phyloP scores from a whole-genome alignment of 1,284 basidiomycete genomes.

The Heterobasidion annosum region DNA sequence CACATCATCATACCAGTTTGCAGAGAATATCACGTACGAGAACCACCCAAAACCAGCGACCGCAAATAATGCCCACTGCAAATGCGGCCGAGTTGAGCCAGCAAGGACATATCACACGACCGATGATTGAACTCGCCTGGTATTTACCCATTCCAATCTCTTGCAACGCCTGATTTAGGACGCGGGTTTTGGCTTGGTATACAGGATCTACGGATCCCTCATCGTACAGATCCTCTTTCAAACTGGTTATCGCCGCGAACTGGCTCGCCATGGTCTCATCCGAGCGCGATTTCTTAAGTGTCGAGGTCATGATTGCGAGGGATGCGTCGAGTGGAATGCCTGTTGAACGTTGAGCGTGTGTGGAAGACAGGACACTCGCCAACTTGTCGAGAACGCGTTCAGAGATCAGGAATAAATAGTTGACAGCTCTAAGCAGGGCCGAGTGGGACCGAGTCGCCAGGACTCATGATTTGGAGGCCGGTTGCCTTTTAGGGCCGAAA shows the following conservation, averaged over 20 bases:
- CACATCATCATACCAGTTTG: neutral
- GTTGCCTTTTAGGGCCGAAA: no score
- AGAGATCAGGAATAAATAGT: no score
- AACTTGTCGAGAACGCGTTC: no score
- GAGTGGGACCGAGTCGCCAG: no score
- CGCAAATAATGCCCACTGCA: conserved; percentile 46
- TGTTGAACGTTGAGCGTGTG: no score
- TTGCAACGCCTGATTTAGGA: conserved; percentile 49
- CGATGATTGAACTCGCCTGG: conserved; percentile 36
- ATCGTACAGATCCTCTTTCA: conserved; percentile 24
- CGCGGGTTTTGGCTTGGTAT: conserved; percentile 46
- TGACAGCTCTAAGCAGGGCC: no score
- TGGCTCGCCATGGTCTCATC: neutral
- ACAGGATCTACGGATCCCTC: conserved; percentile 42
- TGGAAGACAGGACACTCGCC: no score
- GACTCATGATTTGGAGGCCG: no score
- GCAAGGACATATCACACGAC: neutral
- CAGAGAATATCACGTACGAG: conserved; percentile 32
- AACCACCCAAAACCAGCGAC: conserved; percentile 67
- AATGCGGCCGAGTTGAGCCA: neutral
- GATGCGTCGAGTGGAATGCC: no score
- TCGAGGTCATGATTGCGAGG: neutral
- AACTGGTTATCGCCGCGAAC: neutral
- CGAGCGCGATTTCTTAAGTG: neutral
- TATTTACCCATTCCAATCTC: conserved; percentile 63